phyloP scores from a whole-genome alignment of 139 green algal species.

The Zygnema cylindricum region DNA sequence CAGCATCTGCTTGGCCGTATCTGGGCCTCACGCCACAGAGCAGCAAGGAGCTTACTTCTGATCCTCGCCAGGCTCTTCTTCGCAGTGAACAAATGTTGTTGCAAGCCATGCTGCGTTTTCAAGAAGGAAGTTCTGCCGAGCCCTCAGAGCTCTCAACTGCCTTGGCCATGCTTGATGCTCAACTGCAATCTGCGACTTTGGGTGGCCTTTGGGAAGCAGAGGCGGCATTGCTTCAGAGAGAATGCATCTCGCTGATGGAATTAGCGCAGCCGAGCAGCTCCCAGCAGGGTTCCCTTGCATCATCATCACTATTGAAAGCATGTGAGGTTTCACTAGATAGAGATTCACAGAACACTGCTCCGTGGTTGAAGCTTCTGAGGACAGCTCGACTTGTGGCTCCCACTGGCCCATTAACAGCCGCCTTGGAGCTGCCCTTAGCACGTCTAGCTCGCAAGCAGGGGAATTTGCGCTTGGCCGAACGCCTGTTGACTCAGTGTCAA shows the following conservation, averaged over 20 bases:
- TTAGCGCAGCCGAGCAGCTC: not conserved
- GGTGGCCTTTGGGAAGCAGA: constrained; percentile 20
- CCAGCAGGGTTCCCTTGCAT: not conserved
- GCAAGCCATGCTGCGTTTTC: constrained; percentile 43
- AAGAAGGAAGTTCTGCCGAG: not conserved
- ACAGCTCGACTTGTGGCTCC: not conserved
- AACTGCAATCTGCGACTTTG: constrained; percentile 11
- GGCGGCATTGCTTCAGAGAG: not conserved
- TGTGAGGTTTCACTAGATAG: constrained; percentile 14
- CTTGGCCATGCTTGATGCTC: constrained; percentile 29
- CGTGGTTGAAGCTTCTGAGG: constrained; percentile 38
- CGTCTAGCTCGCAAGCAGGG: constrained; percentile 40
- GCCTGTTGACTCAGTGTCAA: constrained; percentile 7
- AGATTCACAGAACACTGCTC: not conserved
- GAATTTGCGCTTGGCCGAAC: constrained; percentile 22
- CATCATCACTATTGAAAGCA: constrained; percentile 1
- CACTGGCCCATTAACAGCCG: not conserved
- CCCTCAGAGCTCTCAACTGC: constrained; percentile 9
- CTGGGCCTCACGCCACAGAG: constrained; percentile 57
- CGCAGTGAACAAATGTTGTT: constrained; percentile 43
- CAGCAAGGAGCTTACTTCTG: constrained; percentile 4
- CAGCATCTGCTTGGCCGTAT: not conserved
- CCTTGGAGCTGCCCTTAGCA: constrained; percentile 15
- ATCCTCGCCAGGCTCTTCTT: constrained; percentile 32
- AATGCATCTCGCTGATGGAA: not conserved